Evolutionary conservation across 192 early-diverging fungal genomes (phyloP), one percentile per base, ranked within the genome.

Genomic region (Backusella psychrophila): DNA sequence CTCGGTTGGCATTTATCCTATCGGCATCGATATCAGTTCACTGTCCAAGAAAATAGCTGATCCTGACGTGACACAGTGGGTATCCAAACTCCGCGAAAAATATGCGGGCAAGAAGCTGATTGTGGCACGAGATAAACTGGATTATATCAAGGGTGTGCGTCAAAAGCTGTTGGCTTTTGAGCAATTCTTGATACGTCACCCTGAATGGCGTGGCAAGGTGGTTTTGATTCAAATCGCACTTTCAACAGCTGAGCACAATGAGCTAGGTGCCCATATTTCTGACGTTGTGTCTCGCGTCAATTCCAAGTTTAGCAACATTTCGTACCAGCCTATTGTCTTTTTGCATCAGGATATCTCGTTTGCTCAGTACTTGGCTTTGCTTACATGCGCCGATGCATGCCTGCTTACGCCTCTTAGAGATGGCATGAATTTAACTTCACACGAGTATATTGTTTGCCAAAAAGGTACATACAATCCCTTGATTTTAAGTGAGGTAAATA

Each of bases 361-460:
- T 77, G 90, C 90, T 72, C 95, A 99, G 75, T 99, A 98, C 76
- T 86, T 93, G 53, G 96, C 95, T 0, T 86, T 99, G 41, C 82
- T 99, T 26, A 91, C 90, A 17, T 88, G 91, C 1, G 98, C 98
- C 1, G 95, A 98, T 76, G 87, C 93, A 17, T 95, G 93, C 72
- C 82, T 99, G 11, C 96, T 98, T 42, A 97, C 96, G 1, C 89
- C 93, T 41, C 85, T 98, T 26, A 90, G 98, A 26, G 98, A 99
- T 76, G 98, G 97, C 35, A 98, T 99, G 98, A 98, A 98, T 83
- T 89, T 96, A 36, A 97, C 95, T 3, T 94, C 92, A 5, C 97
- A 98, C 74, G 96, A 98, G 81, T 98, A 92, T 82, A 92, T 97
- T 56, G 89, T 97, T 17, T 97, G 95, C 79, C 97, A 98, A 78